These are phyloP conservation scores for Pisolithus microcarpus DNA, from an alignment of 768 basidiomycete species.

Conservation along the genomic window DNA sequence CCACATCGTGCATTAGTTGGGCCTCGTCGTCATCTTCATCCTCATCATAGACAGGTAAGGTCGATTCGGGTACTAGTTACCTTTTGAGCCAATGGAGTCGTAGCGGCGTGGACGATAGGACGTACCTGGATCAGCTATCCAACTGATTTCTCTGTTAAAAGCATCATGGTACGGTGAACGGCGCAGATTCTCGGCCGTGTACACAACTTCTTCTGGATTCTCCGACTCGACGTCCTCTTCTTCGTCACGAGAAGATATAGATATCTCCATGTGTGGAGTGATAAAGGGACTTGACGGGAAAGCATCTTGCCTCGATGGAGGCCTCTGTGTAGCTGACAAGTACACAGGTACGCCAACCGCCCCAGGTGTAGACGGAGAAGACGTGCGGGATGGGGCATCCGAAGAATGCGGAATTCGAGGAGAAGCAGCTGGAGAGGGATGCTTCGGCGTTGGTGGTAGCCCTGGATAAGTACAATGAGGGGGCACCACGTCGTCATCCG, in stretches of 20 bases:
- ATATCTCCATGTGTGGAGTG: conserved; percentile 60
- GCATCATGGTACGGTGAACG: conserved; percentile 45
- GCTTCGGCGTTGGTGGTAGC: conserved; percentile 38
- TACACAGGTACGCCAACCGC: conserved; percentile 46
- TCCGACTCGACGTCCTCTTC: conserved; percentile 41
- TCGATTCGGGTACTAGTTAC: conserved; percentile 48
- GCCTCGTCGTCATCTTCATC: conserved; percentile 36
- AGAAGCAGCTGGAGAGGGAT: conserved; percentile 22
- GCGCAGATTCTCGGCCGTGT: conserved; percentile 48
- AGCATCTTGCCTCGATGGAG: conserved; percentile 49
- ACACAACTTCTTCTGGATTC: conserved; percentile 52
- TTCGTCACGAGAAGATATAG: conserved; percentile 43
- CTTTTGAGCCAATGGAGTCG: conserved; percentile 7
- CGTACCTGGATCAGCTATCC: conserved; percentile 70
- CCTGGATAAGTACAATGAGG: conserved; percentile 32
- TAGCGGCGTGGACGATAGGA: conserved; percentile 5
- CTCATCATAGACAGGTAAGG: conserved; percentile 54
- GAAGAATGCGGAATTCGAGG: conserved; percentile 43
- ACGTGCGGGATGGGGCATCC: conserved; percentile 50
- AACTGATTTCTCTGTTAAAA: conserved; percentile 58
- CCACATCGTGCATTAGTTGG: conserved; percentile 25
- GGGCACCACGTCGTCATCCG: conserved; percentile 52
- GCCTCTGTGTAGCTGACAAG: conserved; percentile 32
- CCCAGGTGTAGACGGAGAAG: conserved; percentile 37
- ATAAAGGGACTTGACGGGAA: conserved; percentile 69